Evolutionary conservation across 2,329 filamentous ascomycete genomes (phyloP), one percentile per base, ranked within the genome.

Genomic region (Colletotrichum sp.): DNA sequence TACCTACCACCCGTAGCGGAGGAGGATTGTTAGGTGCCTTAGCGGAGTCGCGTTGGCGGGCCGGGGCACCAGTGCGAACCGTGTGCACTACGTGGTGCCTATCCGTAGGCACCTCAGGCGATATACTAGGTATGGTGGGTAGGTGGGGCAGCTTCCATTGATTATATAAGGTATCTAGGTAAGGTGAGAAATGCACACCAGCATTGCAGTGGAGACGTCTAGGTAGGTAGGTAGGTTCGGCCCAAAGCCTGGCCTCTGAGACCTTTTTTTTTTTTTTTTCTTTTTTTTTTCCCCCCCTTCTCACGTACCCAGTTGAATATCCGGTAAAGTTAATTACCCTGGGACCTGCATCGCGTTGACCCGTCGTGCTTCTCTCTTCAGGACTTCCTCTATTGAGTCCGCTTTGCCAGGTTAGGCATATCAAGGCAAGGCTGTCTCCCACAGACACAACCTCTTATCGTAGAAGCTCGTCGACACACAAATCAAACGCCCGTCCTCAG

Each of bases 401-500:
- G n/a, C 24, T 28, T 15, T 24, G 24, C 36, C 36, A 38, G 36
- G 18, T 9, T 38, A 43, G 38, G 10, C 16, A 34, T 43, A 18
- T 66, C 63, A 66, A 13, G 63, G n/a, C 28, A 66, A 28, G 8
- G 36, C 5, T 4, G 63, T 48, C 58, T 87, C 83, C 94, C 94
- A 96, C 2, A 94, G 79, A 82, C 93, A 95, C 36, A 96, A 80
- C 61, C 93, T 82, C 80, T 89, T 91, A 83, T 96, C 94, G 78
- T 96, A 96, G 79, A 96, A 96, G 82, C 94, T 96, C 1, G 93
- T 95, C 26, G 93, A 94, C 2, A 95, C 86, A 79, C 92, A 90
- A 24, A 86, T 79, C 43, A 88, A 72, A 8, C 85, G 71, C 6
- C 76, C 72, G 1, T 74, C 79, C 68, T 81, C 79, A 8, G 69